These are phyloP conservation scores for Saccharum spontaneum DNA, from an alignment of 176 grass and related monocot species.

Conservation along the genomic window DNA sequence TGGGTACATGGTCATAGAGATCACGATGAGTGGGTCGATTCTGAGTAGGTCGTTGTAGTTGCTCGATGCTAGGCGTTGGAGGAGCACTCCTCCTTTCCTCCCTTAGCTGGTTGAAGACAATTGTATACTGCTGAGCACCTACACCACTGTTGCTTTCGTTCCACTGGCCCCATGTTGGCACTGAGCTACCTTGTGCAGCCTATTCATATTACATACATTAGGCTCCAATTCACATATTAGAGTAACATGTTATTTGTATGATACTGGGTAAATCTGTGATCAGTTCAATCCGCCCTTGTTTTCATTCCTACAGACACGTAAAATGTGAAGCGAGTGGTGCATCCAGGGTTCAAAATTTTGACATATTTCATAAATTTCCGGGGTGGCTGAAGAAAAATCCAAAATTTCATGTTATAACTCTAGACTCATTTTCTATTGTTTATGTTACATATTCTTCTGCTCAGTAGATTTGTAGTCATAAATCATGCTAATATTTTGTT, in stretches of 20 bases:
- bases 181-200: neutral
- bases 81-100: slow-evolving; percentile 29
- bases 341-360: neutral
- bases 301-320: neutral
- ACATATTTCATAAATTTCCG: neutral
- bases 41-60: neutral
- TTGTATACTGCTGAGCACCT: slow-evolving; percentile 21
- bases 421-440: no score
- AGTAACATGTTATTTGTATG: neutral
- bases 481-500: neutral
- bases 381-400: neutral
- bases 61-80: neutral
- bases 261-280: neutral
- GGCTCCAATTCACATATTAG: neutral
- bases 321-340: neutral
- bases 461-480: no score
- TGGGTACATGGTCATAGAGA: slow-evolving; percentile 7
- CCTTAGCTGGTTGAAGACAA: slow-evolving; percentile 29
- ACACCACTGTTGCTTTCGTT: neutral
- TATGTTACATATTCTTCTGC: no score
- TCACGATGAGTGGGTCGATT: neutral
- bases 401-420: neutral
- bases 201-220: neutral
- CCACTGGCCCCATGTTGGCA: slow-evolving; percentile 35
- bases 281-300: neutral